phyloP scores from a whole-genome alignment of 768 basidiomycete species.

The Lenzites betulinus region DNA sequence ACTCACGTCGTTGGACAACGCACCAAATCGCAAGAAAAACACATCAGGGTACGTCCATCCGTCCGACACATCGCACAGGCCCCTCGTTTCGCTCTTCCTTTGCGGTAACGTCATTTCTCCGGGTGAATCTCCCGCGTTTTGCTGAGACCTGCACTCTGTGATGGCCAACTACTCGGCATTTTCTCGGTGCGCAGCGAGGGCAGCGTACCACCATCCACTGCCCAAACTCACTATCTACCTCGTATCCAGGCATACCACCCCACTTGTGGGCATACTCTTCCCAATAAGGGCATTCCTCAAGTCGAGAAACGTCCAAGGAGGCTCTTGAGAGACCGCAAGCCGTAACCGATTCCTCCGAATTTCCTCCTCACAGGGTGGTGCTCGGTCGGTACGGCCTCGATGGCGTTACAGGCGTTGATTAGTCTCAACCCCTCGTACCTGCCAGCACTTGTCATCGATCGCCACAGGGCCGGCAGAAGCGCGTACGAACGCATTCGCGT shows the following conservation, averaged over 20 bases:
- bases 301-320: neutral
- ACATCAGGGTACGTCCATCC: neutral
- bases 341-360: constrained; percentile 12
- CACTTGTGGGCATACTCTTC: neutral
- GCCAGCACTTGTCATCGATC: constrained; percentile 1
- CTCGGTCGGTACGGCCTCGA: neutral
- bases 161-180: constrained; percentile 12
- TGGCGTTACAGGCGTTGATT: neutral
- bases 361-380: constrained; percentile 8
- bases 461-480: neutral
- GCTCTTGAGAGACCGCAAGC: constrained; percentile 11
- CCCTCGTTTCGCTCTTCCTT: neutral
- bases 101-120: constrained; percentile 9
- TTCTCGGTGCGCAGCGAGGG: constrained; percentile 15
- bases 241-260: constrained; percentile 7
- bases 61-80: constrained; percentile 1
- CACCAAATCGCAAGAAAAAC: neutral
- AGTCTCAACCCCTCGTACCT: neutral
- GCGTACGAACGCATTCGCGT: neutral
- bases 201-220: neutral
- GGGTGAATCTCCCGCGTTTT: constrained; percentile 1
- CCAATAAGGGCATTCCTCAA: neutral
- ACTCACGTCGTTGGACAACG: neutral
- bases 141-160: neutral
- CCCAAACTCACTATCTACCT: neutral